phyloP scores from a whole-genome alignment of 495 filamentous ascomycete species.

The Penicillium nucicola region DNA sequence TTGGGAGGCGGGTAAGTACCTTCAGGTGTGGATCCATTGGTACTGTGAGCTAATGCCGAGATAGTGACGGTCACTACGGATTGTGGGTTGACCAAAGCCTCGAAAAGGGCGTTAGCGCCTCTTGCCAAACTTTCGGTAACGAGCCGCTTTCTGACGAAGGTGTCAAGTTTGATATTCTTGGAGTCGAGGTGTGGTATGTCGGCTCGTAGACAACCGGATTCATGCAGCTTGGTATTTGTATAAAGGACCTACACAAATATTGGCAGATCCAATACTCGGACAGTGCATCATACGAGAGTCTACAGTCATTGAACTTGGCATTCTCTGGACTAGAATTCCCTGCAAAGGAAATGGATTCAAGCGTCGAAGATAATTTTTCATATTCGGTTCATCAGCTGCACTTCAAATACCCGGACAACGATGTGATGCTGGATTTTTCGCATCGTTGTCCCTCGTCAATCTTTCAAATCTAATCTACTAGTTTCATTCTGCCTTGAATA shows the following conservation, averaged over 20 bases:
- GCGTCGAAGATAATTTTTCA: background rate
- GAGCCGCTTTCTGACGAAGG: slow-evolving; percentile 94
- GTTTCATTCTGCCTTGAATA: too few relatives aligned
- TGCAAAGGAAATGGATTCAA: background rate
- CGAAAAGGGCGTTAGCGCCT: slow-evolving; percentile 76
- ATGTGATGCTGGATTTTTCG: background rate
- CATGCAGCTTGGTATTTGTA: slow-evolving; percentile 1
- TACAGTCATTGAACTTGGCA: background rate
- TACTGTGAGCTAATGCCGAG: slow-evolving; percentile 4
- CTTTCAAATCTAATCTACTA: too few relatives aligned
- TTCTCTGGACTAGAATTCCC: background rate
- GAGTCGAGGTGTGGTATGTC: slow-evolving; percentile 90
- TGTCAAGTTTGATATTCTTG: slow-evolving; percentile 85
- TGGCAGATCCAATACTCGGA: background rate
- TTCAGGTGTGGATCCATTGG: background rate
- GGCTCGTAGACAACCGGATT: slow-evolving; percentile 28
- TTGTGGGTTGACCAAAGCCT: slow-evolving; percentile 90
- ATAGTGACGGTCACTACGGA: slow-evolving; percentile 82
- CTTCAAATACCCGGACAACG: slow-evolving; percentile 17
- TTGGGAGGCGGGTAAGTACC: slow-evolving; percentile 71
- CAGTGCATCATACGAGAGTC: background rate
- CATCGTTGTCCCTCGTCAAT: background rate
- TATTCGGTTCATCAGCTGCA: slow-evolving; percentile 2
- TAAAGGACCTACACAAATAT: background rate
- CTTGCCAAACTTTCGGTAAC: slow-evolving; percentile 90